Evolutionary conservation across 2,329 filamentous ascomycete genomes (phyloP).

Genomic region (Conoideocrella luteorostrata): DNA sequence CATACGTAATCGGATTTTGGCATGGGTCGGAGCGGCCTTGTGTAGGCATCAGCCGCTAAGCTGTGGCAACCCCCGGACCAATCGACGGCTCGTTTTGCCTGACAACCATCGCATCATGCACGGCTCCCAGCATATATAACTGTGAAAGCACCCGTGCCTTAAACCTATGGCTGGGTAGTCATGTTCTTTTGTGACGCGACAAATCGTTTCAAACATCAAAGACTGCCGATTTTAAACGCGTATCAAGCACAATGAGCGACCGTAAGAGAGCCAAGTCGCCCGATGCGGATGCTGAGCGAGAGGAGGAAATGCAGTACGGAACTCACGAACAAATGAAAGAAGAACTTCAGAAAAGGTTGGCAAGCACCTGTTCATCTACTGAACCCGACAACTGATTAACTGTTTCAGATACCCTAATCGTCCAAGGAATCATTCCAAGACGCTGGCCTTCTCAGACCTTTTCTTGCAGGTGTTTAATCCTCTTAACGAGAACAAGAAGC

Average conservation of each 20-base stretch:
- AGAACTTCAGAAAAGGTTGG: slow-evolving; percentile 40
- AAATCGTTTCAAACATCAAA: no score
- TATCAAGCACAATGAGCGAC: slow-evolving; percentile 1
- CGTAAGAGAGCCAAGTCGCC: slow-evolving; percentile 17
- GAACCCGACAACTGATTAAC: neutral
- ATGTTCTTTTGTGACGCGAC: no score
- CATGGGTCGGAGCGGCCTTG: no score
- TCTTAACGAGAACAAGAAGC: slow-evolving; percentile 69
- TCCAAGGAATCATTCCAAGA: slow-evolving; percentile 72
- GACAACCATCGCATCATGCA: no score
- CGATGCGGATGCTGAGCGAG: slow-evolving; percentile 37
- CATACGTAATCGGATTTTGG: no score
- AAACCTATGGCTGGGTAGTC: no score
- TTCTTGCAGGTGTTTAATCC: slow-evolving; percentile 78
- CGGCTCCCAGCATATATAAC: no score
- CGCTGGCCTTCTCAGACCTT: slow-evolving; percentile 75
- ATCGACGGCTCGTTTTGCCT: no score
- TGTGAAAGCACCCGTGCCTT: no score
- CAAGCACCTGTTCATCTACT: neutral
- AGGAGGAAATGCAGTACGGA: slow-evolving; percentile 48
- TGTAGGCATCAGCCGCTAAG: no score
- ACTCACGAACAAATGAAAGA: slow-evolving; percentile 29
- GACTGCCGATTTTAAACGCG: no score
- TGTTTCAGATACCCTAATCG: slow-evolving; percentile 67
- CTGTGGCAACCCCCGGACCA: no score